A percentile compares a stretch with the other conserved stretches of the same genome.
Conservation (phyloP, 495 filamentous ascomycete species). For the Penicillium silybi region DNA sequence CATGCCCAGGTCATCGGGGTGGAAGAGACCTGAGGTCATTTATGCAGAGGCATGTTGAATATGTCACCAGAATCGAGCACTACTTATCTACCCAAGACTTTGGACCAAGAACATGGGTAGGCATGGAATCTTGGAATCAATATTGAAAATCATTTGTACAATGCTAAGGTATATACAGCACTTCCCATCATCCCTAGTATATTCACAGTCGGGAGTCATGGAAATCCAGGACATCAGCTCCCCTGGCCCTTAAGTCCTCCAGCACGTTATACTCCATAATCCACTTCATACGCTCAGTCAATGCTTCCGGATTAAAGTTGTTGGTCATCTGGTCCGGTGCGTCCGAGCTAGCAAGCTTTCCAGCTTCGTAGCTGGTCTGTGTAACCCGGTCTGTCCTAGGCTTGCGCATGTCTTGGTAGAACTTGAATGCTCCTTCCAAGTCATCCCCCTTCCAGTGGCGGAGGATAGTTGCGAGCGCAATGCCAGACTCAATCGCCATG, state of each 20-base stretch:
- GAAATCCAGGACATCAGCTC: slow-evolving; percentile 18
- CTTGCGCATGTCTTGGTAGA: slow-evolving; percentile 29
- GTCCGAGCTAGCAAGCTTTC: slow-evolving; percentile 28
- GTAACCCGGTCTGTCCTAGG: slow-evolving; percentile 29
- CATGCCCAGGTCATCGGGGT: background rate
- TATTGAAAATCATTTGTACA: slow-evolving; percentile 4
- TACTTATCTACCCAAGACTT: background rate
- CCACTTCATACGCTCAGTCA: slow-evolving; percentile 30
- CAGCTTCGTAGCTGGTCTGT: slow-evolving; percentile 28
- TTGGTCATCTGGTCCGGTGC: slow-evolving; percentile 18
- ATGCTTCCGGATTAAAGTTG: slow-evolving; percentile 19
- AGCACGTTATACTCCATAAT: slow-evolving; percentile 34
- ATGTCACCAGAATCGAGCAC: background rate
- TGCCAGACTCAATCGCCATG: slow-evolving; percentile 32
- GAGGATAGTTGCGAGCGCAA: slow-evolving; percentile 27
- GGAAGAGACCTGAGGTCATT: too few species aligned
- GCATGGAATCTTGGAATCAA: background rate
- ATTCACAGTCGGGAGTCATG: slow-evolving; percentile 14
- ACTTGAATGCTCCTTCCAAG: slow-evolving; percentile 22
- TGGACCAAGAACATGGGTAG: background rate
- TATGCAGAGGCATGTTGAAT: too few species aligned
- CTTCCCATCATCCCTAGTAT: background rate
- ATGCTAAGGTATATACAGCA: slow-evolving; percentile 1
- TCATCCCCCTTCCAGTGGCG: slow-evolving; percentile 25
- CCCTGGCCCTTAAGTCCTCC: slow-evolving; percentile 24